Conservation (phyloP, 1,284 basidiomycete species). For the Moesziomyces sp. region DNA sequence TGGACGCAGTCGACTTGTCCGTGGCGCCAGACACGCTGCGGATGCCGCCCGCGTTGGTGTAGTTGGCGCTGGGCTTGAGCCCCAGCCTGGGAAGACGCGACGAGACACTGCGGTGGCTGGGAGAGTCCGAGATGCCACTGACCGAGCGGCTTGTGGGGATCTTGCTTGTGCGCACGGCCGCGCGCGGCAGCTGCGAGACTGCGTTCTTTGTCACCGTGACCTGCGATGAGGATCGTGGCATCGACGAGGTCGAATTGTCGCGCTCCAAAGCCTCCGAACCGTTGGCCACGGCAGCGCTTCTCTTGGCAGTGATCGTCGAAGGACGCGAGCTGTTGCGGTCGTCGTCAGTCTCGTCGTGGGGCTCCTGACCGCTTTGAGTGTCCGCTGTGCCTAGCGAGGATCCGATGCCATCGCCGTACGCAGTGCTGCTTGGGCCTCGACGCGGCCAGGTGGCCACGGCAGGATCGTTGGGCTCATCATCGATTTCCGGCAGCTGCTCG, state of each 20-base stretch:
- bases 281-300: slow-evolving; percentile 1
- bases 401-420: slow-evolving; percentile 6
- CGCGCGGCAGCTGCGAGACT: slow-evolving; percentile 13
- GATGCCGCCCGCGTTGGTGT: slow-evolving; percentile 3
- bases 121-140: slow-evolving; percentile 28
- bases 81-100: slow-evolving; percentile 42
- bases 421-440: neutral
- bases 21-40: slow-evolving; percentile 32
- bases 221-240: slow-evolving; percentile 32
- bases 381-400: slow-evolving; percentile 9
- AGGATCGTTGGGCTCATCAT: slow-evolving; percentile 18
- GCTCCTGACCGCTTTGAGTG: slow-evolving; percentile 7
- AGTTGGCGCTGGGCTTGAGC: slow-evolving; percentile 39
- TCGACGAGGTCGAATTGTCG: slow-evolving; percentile 10
- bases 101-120: slow-evolving; percentile 19
- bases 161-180: slow-evolving; percentile 14
- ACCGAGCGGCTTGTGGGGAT: slow-evolving; percentile 26
- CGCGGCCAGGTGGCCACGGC: neutral
- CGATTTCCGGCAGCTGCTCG: slow-evolving; percentile 43
- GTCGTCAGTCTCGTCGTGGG: slow-evolving; percentile 3
- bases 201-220: slow-evolving; percentile 26
- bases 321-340: slow-evolving; percentile 13
- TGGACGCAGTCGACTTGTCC: slow-evolving; percentile 37
- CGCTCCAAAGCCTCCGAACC: slow-evolving; percentile 3
- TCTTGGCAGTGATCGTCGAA: slow-evolving; percentile 12